Evolutionary conservation across 2,329 filamentous ascomycete species (phyloP).

Genomic region (Sarocladium kiliense): DNA sequence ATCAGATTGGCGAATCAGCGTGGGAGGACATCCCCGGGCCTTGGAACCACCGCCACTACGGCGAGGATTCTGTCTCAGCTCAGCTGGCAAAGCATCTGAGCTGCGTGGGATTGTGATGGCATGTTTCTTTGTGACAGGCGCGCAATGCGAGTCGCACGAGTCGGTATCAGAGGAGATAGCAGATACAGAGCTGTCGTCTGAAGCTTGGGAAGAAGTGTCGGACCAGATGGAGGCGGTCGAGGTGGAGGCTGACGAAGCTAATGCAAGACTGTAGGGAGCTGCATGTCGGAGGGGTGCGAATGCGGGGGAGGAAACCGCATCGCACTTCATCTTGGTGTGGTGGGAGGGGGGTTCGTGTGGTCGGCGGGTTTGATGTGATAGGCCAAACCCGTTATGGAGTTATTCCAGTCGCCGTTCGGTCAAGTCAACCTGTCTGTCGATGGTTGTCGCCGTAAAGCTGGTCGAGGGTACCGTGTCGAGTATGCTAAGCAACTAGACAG

Average conservation of each 20-base stretch:
- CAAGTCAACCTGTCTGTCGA: conserved; percentile 44
- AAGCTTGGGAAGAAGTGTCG: conserved; percentile 62
- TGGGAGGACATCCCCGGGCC: conserved; percentile 57
- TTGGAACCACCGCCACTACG: conserved; percentile 50
- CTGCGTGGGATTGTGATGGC: conserved; percentile 15
- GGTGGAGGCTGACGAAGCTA: conserved; percentile 71
- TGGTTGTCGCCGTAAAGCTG: conserved; percentile 27
- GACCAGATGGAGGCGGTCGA: conserved; percentile 78
- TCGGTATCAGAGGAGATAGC: conserved; percentile 11
- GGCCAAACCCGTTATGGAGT: conserved; percentile 23
- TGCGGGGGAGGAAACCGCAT: conserved; percentile 47
- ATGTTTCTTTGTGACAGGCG: conserved; percentile 17
- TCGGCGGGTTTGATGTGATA: conserved; percentile 19
- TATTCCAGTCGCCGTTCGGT: conserved; percentile 52
- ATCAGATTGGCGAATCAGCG: conserved; percentile 80
- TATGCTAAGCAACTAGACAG: conserved; percentile 35
- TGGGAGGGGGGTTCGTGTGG: conserved; percentile 15
- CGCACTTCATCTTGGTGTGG: conserved; percentile 52
- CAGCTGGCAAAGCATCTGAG: conserved; percentile 45
- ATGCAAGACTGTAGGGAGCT: conserved; percentile 59
- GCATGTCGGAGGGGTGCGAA: conserved; percentile 44
- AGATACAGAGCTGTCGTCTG: conserved; percentile 45
- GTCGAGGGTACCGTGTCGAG: conserved; percentile 29
- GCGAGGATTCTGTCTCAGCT: conserved; percentile 61
- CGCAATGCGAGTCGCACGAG: conserved; percentile 13